phyloP scores from a whole-genome alignment of 2,329 filamentous ascomycete genomes.

The Clonostachys chloroleuca region DNA sequence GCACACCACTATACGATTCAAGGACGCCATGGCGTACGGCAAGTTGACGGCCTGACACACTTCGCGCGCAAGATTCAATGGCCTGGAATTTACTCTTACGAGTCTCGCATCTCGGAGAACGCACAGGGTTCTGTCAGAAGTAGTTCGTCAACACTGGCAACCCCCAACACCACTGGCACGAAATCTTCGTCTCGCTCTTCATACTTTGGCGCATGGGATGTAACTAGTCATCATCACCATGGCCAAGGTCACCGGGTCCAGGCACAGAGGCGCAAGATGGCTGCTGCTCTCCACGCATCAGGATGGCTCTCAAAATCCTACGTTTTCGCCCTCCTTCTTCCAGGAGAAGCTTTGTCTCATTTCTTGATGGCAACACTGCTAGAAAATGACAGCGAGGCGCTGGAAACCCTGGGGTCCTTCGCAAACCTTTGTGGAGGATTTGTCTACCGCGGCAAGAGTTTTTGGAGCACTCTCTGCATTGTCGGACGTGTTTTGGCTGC shows the following conservation, averaged over 20 bases:
- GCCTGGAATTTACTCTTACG: conserved; percentile 54
- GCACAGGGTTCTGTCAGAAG: conserved; percentile 19
- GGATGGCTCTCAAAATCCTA: conserved; percentile 68
- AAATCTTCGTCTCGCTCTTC: conserved; percentile 32
- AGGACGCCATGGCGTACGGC: conserved; percentile 51
- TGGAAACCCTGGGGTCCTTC: conserved; percentile 52
- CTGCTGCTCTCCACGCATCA: conserved; percentile 51
- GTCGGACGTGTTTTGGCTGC: conserved; percentile 62
- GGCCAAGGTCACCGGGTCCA: conserved; percentile 20
- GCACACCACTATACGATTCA: conserved; percentile 42
- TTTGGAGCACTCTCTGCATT: conserved; percentile 65
- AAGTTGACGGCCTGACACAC: conserved; percentile 57
- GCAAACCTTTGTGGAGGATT: conserved; percentile 63
- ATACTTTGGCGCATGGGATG: conserved; percentile 39
- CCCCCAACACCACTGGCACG: conserved; percentile 10
- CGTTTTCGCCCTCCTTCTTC: conserved; percentile 60
- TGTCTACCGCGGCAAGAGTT: conserved; percentile 58
- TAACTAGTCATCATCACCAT: conserved; percentile 16
- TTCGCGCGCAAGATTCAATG: conserved; percentile 60
- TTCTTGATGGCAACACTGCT: conserved; percentile 62
- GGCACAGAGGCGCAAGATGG: conserved; percentile 46
- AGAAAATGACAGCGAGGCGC: conserved; percentile 58
- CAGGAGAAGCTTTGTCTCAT: conserved; percentile 58
- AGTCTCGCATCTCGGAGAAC: conserved; percentile 41
- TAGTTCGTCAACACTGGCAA: conserved; percentile 21